phyloP scores from a whole-genome alignment of 495 filamentous ascomycete species.

The Lepraria neglecta region DNA sequence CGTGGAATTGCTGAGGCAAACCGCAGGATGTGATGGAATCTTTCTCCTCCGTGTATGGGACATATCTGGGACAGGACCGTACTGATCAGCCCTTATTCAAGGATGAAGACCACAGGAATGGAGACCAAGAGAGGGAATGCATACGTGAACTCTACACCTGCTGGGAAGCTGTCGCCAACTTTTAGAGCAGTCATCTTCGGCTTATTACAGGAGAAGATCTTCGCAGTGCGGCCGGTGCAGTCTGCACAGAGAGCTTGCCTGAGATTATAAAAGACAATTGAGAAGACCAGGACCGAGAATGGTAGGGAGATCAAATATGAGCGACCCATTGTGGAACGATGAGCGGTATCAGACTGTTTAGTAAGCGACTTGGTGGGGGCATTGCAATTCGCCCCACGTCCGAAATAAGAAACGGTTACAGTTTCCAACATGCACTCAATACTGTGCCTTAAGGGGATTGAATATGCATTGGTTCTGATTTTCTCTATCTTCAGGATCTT shows the following conservation, averaged over 20 bases:
- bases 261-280: neutral
- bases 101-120: too few species aligned
- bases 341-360: neutral
- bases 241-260: neutral
- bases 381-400: neutral
- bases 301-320: neutral
- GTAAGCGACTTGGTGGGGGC: constrained; percentile 7
- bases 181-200: constrained; percentile 58
- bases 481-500: too few species aligned
- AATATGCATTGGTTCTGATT: too few species aligned
- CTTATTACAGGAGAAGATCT: neutral
- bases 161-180: constrained; percentile 76
- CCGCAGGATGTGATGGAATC: constrained; percentile 67
- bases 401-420: neutral
- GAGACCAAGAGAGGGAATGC: constrained; percentile 25
- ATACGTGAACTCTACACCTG: constrained; percentile 67
- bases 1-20: constrained; percentile 70
- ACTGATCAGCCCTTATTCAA: neutral
- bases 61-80: constrained; percentile 47
- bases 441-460: too few species aligned
- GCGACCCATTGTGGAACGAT: neutral
- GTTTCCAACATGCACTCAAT: too few species aligned
- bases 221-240: neutral
- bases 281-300: neutral
- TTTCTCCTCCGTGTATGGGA: constrained; percentile 60